phyloP scores from a whole-genome alignment of 108 stramenopile species.

The Epithemia pelagica region DNA sequence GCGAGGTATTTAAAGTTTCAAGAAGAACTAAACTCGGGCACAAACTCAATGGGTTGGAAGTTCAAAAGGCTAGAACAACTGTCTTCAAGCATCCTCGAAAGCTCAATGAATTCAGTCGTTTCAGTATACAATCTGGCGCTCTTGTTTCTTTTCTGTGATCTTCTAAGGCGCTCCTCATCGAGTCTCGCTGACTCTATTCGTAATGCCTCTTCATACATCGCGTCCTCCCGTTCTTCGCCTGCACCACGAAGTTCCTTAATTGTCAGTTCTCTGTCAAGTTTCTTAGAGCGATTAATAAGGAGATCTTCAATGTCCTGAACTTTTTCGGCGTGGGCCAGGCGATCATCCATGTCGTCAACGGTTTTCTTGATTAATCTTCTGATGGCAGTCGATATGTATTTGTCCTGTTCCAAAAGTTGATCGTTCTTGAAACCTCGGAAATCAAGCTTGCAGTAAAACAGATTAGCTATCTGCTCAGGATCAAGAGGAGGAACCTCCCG shows the following conservation, averaged over 20 bases:
- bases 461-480: background rate
- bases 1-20: no score
- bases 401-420: background rate
- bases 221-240: background rate
- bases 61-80: background rate
- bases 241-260: background rate
- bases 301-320: background rate
- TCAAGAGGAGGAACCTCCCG: background rate
- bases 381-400: background rate
- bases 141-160: background rate
- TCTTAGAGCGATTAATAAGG: background rate
- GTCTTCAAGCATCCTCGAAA: background rate
- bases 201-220: background rate
- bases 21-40: background rate
- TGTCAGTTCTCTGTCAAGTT: background rate
- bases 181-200: background rate
- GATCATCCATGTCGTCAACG: background rate
- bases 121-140: background rate
- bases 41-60: background rate
- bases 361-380: background rate
- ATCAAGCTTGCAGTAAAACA: background rate
- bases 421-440: background rate
- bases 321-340: background rate
- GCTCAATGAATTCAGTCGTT: background rate
- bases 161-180: background rate